These are phyloP conservation scores for Solanum ahanhuiri DNA, from an alignment of 257 asterid species.

Conservation along the genomic window DNA sequence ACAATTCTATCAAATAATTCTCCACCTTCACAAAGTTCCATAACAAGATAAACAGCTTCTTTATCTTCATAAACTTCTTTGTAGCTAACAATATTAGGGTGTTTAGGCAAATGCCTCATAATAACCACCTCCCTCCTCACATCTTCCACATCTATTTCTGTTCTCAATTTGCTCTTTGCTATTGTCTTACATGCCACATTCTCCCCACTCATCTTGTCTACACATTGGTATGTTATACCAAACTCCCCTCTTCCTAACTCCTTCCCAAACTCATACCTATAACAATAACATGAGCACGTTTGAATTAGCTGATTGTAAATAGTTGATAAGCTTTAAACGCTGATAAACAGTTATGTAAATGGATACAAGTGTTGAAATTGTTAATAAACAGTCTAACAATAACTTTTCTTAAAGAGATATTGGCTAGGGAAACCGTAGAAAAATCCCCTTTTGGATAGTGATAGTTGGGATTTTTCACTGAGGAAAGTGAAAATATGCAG, in stretches of 20 bases:
- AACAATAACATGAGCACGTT: not conserved
- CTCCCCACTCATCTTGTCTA: constrained; percentile 30
- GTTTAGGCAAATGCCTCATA: constrained; percentile 70
- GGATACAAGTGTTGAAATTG: too few relatives aligned
- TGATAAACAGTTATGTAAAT: too few relatives aligned
- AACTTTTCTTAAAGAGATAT: too few relatives aligned
- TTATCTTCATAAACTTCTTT: constrained; percentile 69
- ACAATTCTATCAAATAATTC: constrained; percentile 80
- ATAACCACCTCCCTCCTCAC: constrained; percentile 80
- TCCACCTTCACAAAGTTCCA: constrained; percentile 91
- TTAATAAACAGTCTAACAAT: too few relatives aligned
- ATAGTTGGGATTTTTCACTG: too few relatives aligned
- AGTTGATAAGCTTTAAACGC: not conserved
- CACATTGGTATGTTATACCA: constrained; percentile 73
- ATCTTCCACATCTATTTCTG: constrained; percentile 70
- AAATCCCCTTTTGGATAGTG: not conserved
- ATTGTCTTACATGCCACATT: constrained; percentile 71
- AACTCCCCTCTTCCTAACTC: constrained; percentile 90
- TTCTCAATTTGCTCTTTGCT: constrained; percentile 53
- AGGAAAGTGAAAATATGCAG: not conserved
- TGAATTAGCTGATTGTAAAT: not conserved
- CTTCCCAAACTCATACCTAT: constrained; percentile 43
- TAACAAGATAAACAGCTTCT: constrained; percentile 64
- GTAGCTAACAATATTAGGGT: constrained; percentile 64
- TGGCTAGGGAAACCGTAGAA: not conserved